These are phyloP conservation scores for Phaffia tasmanica DNA, from an alignment of 768 basidiomycete species.

Conservation along the genomic window DNA sequence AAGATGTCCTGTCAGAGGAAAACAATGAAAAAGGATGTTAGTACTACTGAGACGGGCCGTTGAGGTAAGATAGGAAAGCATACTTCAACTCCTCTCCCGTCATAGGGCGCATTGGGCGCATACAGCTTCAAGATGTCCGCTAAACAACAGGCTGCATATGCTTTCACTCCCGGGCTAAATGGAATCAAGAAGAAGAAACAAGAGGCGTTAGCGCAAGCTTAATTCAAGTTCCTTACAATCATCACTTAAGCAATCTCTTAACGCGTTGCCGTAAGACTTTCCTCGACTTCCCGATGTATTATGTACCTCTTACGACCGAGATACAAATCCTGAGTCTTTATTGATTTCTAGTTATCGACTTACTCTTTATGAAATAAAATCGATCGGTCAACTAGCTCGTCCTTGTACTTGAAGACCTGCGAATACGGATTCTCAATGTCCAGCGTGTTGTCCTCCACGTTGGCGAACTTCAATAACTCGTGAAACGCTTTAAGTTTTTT, in stretches of 20 bases:
- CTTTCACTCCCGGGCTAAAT: conserved; percentile 68
- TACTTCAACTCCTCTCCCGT: conserved; percentile 58
- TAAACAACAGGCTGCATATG: conserved; percentile 84
- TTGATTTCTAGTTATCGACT: conserved; percentile 3
- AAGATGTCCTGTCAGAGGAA: conserved; percentile 64
- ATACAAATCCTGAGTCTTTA: neutral
- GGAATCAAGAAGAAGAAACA: neutral
- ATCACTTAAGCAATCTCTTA: neutral
- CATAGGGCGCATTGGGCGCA: conserved; percentile 95
- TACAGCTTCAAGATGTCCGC: conserved; percentile 87
- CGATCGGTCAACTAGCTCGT: conserved; percentile 65
- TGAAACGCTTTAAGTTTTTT: conserved; percentile 64
- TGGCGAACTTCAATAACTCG: conserved; percentile 45
- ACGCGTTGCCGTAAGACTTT: neutral
- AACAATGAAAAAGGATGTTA: neutral
- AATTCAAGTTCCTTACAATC: neutral
- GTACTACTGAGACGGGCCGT: conserved; percentile 42
- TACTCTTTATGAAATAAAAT: conserved; percentile 84
- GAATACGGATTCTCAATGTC: conserved; percentile 51
- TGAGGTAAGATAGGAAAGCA: conserved; percentile 82
- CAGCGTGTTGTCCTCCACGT: conserved; percentile 75
- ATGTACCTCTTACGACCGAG: neutral
- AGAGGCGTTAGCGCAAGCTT: neutral
- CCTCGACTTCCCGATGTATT: neutral
- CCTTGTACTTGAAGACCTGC: conserved; percentile 49